These are phyloP conservation scores for Hymenoscyphus albidus DNA, from an alignment of 2,329 filamentous ascomycete genomes.

Conservation along the genomic window DNA sequence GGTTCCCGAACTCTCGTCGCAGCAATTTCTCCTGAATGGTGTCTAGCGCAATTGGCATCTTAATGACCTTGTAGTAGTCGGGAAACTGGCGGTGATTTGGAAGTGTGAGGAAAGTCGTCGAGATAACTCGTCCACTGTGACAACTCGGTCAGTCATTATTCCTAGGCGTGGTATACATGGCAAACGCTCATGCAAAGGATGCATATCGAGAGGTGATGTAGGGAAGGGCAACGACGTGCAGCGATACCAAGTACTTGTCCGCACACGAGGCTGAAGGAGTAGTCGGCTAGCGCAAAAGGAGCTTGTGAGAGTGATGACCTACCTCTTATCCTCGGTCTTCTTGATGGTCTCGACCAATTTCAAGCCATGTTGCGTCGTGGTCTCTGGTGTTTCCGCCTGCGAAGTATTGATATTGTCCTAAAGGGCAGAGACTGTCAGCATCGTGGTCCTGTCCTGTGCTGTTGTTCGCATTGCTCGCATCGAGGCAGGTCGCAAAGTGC, in stretches of 20 bases:
- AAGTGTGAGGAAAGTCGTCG: slow-evolving; percentile 70
- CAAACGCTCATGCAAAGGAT: background rate
- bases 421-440: slow-evolving; percentile 28
- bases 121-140: slow-evolving; percentile 65
- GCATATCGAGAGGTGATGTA: slow-evolving; percentile 5
- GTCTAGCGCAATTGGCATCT: slow-evolving; percentile 74
- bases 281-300: slow-evolving; percentile 12
- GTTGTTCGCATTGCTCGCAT: slow-evolving; percentile 10
- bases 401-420: slow-evolving; percentile 27
- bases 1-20: slow-evolving; percentile 61
- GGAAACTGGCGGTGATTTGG: slow-evolving; percentile 60
- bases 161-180: background rate
- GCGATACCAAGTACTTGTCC: slow-evolving; percentile 4
- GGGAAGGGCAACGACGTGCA: slow-evolving; percentile 16
- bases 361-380: slow-evolving; percentile 67
- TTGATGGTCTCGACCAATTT: slow-evolving; percentile 72
- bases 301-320: slow-evolving; percentile 35
- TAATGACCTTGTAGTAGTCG: slow-evolving; percentile 74
- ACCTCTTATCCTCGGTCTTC: slow-evolving; percentile 78
- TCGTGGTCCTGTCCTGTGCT: slow-evolving; percentile 18
- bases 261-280: slow-evolving; percentile 18
- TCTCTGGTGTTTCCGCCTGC: slow-evolving; percentile 56
- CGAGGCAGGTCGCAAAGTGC: slow-evolving; percentile 12
- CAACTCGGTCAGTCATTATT: slow-evolving; percentile 14
- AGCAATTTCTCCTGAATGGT: slow-evolving; percentile 73